phyloP scores from a whole-genome alignment of 352 stramenopile genomes.

The Pythium diclinum region DNA sequence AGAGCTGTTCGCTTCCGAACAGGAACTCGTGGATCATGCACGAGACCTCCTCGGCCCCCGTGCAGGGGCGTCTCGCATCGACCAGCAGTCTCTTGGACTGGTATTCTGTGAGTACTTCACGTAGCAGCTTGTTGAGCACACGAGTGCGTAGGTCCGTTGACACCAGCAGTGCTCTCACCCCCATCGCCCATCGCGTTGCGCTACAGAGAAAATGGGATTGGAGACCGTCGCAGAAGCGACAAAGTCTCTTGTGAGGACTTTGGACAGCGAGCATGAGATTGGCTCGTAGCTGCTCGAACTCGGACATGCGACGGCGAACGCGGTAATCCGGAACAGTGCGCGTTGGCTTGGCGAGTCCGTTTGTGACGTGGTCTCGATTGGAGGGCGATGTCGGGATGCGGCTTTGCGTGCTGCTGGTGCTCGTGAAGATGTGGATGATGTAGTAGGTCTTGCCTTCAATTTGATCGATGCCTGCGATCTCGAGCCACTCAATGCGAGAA shows the following conservation, averaged over 20 bases:
- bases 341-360: conserved; percentile 6
- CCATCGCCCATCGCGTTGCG: conserved; percentile 7
- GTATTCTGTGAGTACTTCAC: conserved; percentile 1
- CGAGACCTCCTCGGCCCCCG: conserved; percentile 7
- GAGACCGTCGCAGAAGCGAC: conserved; percentile 11
- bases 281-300: conserved; percentile 7
- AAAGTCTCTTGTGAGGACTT: conserved; percentile 1
- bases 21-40: conserved; percentile 10
- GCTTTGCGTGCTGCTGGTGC: conserved; percentile 4
- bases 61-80: background rate
- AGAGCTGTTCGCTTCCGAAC: conserved; percentile 1
- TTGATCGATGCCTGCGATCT: background rate
- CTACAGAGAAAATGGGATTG: conserved; percentile 5
- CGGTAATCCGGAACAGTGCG: conserved; percentile 1
- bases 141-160: background rate
- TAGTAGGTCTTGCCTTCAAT: conserved; percentile 9
- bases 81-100: background rate
- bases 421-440: conserved; percentile 13
- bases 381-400: conserved; percentile 4
- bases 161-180: background rate
- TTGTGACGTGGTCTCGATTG: background rate
- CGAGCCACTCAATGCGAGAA: conserved; percentile 13
- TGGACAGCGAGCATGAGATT: background rate
- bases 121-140: conserved; percentile 5
- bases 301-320: conserved; percentile 6